Evolutionary conservation across 768 basidiomycete species (phyloP).

Genomic region (Mrakia gelida): DNA sequence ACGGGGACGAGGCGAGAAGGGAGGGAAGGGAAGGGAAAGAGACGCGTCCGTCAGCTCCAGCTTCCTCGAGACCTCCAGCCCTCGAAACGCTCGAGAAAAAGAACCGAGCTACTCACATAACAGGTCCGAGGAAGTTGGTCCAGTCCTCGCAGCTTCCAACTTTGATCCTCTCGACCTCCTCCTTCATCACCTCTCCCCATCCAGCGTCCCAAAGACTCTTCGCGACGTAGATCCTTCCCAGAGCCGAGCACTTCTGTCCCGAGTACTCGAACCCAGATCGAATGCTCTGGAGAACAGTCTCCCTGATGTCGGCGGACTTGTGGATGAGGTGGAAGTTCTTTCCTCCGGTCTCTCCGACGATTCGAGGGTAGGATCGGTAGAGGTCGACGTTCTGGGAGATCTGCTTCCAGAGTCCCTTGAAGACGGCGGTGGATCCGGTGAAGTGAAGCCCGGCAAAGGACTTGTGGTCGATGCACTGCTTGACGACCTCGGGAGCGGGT

Average conservation of each 20-base stretch:
- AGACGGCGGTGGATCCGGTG: constrained; percentile 90
- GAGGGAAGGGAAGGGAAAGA: background rate
- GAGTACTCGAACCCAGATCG: constrained; percentile 94
- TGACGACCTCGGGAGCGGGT: constrained; percentile 54
- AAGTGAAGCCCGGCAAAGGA: constrained; percentile 88
- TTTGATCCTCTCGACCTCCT: constrained; percentile 75
- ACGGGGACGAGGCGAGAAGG: constrained; percentile 2
- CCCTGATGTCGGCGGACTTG: constrained; percentile 74
- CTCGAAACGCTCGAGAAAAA: background rate
- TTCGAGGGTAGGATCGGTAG: constrained; percentile 84
- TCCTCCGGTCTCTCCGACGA: constrained; percentile 92
- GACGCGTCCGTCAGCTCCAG: background rate
- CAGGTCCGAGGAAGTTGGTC: constrained; percentile 87
- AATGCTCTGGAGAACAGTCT: constrained; percentile 83
- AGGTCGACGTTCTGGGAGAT: constrained; percentile 81
- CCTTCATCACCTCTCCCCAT: constrained; percentile 74
- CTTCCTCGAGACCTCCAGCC: background rate
- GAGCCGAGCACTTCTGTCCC: constrained; percentile 95
- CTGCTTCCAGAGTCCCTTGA: constrained; percentile 94
- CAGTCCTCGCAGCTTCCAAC: constrained; percentile 74
- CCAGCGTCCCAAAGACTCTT: constrained; percentile 72
- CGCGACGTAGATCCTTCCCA: constrained; percentile 88
- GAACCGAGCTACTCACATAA: constrained; percentile 60
- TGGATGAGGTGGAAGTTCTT: constrained; percentile 99
- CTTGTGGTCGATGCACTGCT: constrained; percentile 71